Evolutionary conservation across 306 rosid species (phyloP).

Genomic region (Begonia loranthoides): DNA sequence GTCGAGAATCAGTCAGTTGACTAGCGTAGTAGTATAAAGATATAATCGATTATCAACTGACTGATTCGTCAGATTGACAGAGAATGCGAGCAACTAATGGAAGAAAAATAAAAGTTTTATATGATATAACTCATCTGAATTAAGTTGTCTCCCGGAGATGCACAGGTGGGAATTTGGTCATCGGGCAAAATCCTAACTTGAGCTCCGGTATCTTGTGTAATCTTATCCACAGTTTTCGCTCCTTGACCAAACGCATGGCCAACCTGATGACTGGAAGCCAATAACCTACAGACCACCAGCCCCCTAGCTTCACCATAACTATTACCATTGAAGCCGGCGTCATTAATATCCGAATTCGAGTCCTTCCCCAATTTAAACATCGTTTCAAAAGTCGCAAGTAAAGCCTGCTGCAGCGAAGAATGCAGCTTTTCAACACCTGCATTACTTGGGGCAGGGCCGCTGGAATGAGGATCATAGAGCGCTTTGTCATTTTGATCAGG

Average conservation of each 20-base stretch:
- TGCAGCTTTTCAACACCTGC: constrained; percentile 8
- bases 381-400: constrained; percentile 50
- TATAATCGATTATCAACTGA: too few relatives aligned
- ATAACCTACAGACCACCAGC: constrained; percentile 32
- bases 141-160: constrained; percentile 47
- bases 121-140: constrained; percentile 32
- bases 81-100: too few relatives aligned
- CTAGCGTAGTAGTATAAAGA: too few relatives aligned
- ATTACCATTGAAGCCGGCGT: not conserved
- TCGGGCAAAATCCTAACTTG: constrained; percentile 48
- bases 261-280: constrained; percentile 53
- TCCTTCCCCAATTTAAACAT: constrained; percentile 10
- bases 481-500: constrained; percentile 9
- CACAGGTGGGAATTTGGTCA: constrained; percentile 42
- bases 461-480: constrained; percentile 2
- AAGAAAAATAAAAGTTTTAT: not conserved
- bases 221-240: constrained; percentile 54
- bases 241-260: constrained; percentile 59
- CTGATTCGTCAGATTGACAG: too few relatives aligned
- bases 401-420: constrained; percentile 40
- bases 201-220: constrained; percentile 66
- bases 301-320: constrained; percentile 13
- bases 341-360: too few relatives aligned
- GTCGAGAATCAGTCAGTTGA: too few relatives aligned
- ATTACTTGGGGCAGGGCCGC: not conserved